These are phyloP conservation scores for Teunomyces aglyptinius DNA, from an alignment of 805 yeast species.

Conservation along the genomic window DNA sequence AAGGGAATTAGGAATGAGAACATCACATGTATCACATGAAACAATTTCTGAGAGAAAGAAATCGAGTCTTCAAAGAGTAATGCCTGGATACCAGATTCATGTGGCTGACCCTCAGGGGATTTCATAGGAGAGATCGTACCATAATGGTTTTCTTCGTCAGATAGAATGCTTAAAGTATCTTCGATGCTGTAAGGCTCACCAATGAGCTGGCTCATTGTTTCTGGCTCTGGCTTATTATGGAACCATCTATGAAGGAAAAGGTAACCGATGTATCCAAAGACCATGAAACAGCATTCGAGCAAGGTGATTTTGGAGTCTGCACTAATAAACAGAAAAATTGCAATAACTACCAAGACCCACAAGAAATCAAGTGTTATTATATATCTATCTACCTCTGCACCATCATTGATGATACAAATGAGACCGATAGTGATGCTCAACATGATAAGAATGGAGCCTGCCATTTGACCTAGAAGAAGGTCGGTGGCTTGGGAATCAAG, in stretches of 20 bases:
- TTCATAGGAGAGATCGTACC: constrained; percentile 6
- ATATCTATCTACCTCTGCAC: constrained; percentile 21
- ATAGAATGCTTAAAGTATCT: constrained; percentile 20
- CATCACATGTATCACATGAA: constrained; percentile 11
- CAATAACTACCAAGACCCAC: constrained; percentile 27
- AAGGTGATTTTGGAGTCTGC: constrained; percentile 35
- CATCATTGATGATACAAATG: constrained; percentile 21
- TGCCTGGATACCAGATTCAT: not conserved
- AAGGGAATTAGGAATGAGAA: constrained; percentile 16
- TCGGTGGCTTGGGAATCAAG: constrained; percentile 28
- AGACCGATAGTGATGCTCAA: constrained; percentile 35
- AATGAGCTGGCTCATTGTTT: not conserved
- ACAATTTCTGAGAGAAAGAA: constrained; percentile 6
- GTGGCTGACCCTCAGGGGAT: constrained; percentile 2
- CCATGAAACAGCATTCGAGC: constrained; percentile 29
- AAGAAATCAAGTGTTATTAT: constrained; percentile 23
- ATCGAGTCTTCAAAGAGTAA: constrained; percentile 4
- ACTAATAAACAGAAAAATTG: constrained; percentile 26
- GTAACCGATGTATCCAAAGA: constrained; percentile 21
- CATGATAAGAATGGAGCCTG: constrained; percentile 34
- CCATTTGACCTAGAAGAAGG: constrained; percentile 36
- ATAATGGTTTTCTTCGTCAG: constrained; percentile 14
- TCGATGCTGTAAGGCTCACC: constrained; percentile 18
- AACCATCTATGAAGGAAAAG: constrained; percentile 20
- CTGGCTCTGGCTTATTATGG: constrained; percentile 6